phyloP scores from a whole-genome alignment of 176 grass and related monocot species.

The Musa schizocarpa region DNA sequence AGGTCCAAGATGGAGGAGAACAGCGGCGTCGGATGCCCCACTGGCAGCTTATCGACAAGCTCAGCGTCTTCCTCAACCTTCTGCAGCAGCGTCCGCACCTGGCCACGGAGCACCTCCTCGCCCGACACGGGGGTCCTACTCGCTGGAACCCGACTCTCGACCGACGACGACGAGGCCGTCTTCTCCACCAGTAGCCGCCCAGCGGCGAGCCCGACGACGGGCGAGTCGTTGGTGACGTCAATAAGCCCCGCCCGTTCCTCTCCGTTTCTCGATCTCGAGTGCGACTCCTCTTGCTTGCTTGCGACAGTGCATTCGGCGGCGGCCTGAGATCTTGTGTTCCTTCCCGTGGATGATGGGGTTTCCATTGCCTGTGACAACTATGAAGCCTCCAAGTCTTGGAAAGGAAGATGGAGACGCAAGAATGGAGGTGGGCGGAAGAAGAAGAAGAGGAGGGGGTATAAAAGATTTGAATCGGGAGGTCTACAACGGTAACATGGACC shows the following conservation, averaged over 20 bases:
- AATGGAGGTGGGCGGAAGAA: no score
- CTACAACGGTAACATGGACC: slow-evolving; percentile 41
- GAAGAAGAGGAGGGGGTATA: neutral
- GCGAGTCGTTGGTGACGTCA: slow-evolving; percentile 93
- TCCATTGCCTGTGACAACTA: slow-evolving; percentile 24
- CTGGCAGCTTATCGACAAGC: neutral
- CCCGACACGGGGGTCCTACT: slow-evolving; percentile 50
- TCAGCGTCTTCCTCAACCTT: slow-evolving; percentile 54
- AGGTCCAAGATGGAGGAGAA: slow-evolving; percentile 31
- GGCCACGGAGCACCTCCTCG: slow-evolving; percentile 72
- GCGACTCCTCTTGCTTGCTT: slow-evolving; percentile 11
- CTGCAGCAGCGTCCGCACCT: slow-evolving; percentile 82
- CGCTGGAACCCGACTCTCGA: slow-evolving; percentile 25
- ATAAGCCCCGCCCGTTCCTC: slow-evolving; percentile 28
- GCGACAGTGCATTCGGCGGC: neutral
- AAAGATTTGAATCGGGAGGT: neutral
- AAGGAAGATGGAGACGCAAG: neutral
- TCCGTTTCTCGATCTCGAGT: neutral
- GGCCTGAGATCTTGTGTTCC: slow-evolving; percentile 38
- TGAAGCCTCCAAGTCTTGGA: neutral
- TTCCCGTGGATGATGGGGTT: slow-evolving; percentile 43
- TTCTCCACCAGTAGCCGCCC: slow-evolving; percentile 19
- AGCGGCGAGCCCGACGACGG: slow-evolving; percentile 57
- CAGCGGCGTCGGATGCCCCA: neutral
- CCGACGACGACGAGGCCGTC: slow-evolving; percentile 23